phyloP scores from a whole-genome alignment of 1,284 basidiomycete genomes.

The Naganishia cerealis region DNA sequence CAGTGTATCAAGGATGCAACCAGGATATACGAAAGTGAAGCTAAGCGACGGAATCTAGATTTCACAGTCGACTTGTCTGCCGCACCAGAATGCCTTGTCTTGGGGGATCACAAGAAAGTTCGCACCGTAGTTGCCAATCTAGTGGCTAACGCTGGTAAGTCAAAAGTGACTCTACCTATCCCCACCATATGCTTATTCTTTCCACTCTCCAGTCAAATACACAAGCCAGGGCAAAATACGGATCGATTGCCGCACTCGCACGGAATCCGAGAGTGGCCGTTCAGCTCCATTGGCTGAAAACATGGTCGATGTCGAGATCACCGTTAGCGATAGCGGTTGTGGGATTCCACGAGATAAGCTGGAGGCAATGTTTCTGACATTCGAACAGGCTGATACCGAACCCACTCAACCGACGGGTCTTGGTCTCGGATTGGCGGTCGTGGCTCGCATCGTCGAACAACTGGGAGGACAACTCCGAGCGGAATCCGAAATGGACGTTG shows the following conservation, averaged over 20 bases:
- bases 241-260: conserved; percentile 61
- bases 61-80: conserved; percentile 64
- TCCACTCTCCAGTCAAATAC: conserved; percentile 65
- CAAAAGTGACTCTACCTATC: not conserved
- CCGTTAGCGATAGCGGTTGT: conserved; percentile 73
- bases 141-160: conserved; percentile 72
- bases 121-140: conserved; percentile 78
- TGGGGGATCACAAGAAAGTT: conserved; percentile 74
- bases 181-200: conserved; percentile 19
- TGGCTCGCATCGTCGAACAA: conserved; percentile 78
- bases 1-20: conserved; percentile 70
- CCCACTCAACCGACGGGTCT: conserved; percentile 56
- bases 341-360: conserved; percentile 73
- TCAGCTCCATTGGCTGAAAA: conserved; percentile 14
- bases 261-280: conserved; percentile 36
- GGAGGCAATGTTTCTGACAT: conserved; percentile 79
- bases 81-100: conserved; percentile 62
- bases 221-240: conserved; percentile 67
- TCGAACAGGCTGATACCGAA: conserved; percentile 71
- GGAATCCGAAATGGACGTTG: conserved; percentile 67
- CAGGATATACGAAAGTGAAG: conserved; percentile 64
- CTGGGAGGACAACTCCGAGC: conserved; percentile 76
- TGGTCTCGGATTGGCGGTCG: conserved; percentile 74
- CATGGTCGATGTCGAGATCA: conserved; percentile 66
- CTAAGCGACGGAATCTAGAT: conserved; percentile 64